Evolutionary conservation across 345 rosid genomes (phyloP), one percentile per base, ranked within the genome.

Genomic region (Clausena lansium): DNA sequence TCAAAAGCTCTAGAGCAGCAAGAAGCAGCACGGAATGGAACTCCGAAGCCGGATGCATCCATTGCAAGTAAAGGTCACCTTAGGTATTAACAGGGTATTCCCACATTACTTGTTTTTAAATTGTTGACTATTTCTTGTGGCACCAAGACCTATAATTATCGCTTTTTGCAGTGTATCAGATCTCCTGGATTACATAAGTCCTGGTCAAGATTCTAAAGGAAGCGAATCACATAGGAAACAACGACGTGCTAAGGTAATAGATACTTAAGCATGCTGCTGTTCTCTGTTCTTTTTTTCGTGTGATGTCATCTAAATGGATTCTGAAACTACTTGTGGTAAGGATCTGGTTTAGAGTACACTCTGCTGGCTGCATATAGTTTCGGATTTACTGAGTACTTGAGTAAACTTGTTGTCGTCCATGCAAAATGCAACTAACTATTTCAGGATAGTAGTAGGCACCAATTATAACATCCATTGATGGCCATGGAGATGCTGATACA

Each of bases 31-130:
- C 84, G 85, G 72, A 85, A 83, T 82, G 95, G 95, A 79, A 85
- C 88, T 71, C 91, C 93, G 38, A 91, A 89, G 81, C 90, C 87
- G 25, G 93, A 91, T 81, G 87, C 91, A 58, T 82, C 88, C 59
- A 91, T 91, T 78, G 88, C 93, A 72, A 91, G 93, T 83, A 91
- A 89, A 87, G 95, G 93, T 77, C 95, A 91, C 76, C 91, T 88
- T 79, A 89, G 95, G 93, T 91, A 91, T 69, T 86, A 83, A 79
- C 33, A 84, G 77, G 92, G 88, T 88, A 85, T 85, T 80, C 84
- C 87, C 87, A 80, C 35, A 67, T 77, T 83, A 83, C 88, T 76
- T 83, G 62, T 65, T 83, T 84, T 76, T 25, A 17, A 6, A 61
- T 54, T 27, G 71, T 74, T 63, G 8, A 55, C 39, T 57, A 1